Percentiles rank a stretch among this genome's conserved stretches.
Conservation (phyloP, 768 basidiomycete species). For the Panellus pusillus region DNA sequence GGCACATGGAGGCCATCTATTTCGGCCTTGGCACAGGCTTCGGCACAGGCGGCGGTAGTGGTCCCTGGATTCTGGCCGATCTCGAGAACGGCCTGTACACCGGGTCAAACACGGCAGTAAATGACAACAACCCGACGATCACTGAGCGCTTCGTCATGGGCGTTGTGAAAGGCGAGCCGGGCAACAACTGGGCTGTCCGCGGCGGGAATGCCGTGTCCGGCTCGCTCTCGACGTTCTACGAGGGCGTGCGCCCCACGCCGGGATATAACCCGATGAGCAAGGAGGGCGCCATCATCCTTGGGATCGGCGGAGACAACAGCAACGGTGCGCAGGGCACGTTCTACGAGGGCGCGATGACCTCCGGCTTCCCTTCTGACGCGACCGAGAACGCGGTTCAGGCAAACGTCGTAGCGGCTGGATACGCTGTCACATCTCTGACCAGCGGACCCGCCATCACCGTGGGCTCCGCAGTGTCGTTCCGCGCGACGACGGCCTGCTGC, state of each 20-base stretch:
- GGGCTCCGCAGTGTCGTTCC: slow-evolving; percentile 5
- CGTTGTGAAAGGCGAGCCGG: slow-evolving; percentile 12
- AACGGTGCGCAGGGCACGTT: slow-evolving; percentile 6
- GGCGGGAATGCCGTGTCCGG: slow-evolving; percentile 9
- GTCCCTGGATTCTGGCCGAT: slow-evolving; percentile 16
- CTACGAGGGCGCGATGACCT: slow-evolving; percentile 15
- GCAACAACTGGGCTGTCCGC: slow-evolving; percentile 7
- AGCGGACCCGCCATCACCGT: slow-evolving; percentile 12
- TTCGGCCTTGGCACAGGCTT: slow-evolving; percentile 6
- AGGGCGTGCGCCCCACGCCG: slow-evolving; percentile 6
- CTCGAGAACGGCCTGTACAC: slow-evolving; percentile 8
- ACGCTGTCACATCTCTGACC: slow-evolving; percentile 9
- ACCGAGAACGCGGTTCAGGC: slow-evolving; percentile 13
- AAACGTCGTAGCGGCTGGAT: slow-evolving; percentile 13
- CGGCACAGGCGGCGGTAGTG: slow-evolving; percentile 13
- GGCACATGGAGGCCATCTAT: slow-evolving; percentile 12
- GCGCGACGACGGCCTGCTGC: slow-evolving; percentile 8
- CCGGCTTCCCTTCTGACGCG: slow-evolving; percentile 13
- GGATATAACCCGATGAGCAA: slow-evolving; percentile 19
- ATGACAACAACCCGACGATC: slow-evolving; percentile 10
- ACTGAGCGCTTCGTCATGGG: slow-evolving; percentile 16
- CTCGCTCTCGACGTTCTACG: slow-evolving; percentile 12
- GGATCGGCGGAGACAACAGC: slow-evolving; percentile 10
- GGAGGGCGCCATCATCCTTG: slow-evolving; percentile 19
- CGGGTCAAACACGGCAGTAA: slow-evolving; percentile 3